These are phyloP conservation scores for Spinellus fusiger DNA, from an alignment of 192 early-diverging fungal genomes.

Conservation along the genomic window DNA sequence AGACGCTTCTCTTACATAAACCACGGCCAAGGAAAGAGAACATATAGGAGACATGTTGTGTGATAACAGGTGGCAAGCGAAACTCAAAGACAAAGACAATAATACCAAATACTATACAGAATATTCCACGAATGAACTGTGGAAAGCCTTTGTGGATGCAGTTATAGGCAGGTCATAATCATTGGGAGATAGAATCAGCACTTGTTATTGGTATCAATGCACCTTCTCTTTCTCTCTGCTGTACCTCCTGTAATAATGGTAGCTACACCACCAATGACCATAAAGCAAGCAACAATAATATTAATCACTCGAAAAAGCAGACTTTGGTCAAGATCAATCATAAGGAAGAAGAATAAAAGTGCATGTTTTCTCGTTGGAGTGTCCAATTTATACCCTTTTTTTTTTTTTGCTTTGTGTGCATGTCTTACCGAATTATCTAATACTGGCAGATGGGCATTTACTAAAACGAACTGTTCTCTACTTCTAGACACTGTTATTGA, in stretches of 20 bases:
- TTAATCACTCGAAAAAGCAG: constrained; percentile 15
- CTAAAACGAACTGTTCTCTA: too few species aligned
- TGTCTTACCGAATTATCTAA: too few species aligned
- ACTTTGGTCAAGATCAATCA: constrained; percentile 1
- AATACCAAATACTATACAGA: constrained; percentile 24
- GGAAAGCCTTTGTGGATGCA: constrained; percentile 1
- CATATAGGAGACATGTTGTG: constrained; percentile 32
- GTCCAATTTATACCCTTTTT: not conserved
- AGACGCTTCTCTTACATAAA: constrained; percentile 19
- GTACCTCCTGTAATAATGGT: constrained; percentile 27
- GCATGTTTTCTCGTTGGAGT: not conserved
- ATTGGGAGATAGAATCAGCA: not conserved
- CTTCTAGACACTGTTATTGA: too few species aligned
- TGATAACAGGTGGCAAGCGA: constrained; percentile 11
- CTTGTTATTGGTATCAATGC: not conserved
- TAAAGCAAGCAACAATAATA: constrained; percentile 14
- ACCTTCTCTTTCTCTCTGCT: not conserved
- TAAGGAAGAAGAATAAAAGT: not conserved
- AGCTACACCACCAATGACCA: constrained; percentile 23
- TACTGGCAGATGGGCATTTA: too few species aligned
- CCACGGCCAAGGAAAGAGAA: constrained; percentile 35
- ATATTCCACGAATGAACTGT: constrained; percentile 18
- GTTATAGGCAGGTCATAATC: not conserved
- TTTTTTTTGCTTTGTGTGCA: too few species aligned
- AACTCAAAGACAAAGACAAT: constrained; percentile 28